A percentile compares a stretch with the other conserved stretches of the same genome.
Conservation (phyloP, 2,329 filamentous ascomycete genomes). For the Aureobasidium leucospermi region DNA sequence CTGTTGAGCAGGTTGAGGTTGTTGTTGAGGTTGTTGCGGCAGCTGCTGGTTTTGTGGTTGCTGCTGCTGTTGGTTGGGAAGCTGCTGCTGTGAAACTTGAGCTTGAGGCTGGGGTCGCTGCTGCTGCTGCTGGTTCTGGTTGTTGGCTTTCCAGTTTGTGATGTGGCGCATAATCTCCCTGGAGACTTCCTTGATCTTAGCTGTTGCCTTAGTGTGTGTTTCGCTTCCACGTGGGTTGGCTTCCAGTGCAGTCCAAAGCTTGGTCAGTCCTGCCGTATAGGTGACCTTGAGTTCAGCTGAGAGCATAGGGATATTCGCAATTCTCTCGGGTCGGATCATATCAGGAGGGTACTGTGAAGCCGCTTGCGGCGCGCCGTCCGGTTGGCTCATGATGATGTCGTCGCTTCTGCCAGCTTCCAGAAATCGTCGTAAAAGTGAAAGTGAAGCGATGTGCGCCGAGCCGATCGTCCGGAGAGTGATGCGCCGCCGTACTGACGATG, state of each 20-base stretch:
- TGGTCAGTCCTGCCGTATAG: conserved; percentile 14
- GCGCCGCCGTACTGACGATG: neutral
- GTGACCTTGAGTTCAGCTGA: conserved; percentile 11
- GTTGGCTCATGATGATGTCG: conserved; percentile 11
- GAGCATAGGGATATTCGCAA: conserved; percentile 15
- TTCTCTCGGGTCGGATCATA: conserved; percentile 18
- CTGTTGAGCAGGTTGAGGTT: conserved; percentile 15
- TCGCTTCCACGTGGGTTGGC: conserved; percentile 14
- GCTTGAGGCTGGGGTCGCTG: neutral
- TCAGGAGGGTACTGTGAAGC: conserved; percentile 8
- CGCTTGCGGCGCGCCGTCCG: neutral
- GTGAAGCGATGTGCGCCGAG: neutral
- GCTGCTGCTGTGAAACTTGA: neutral
- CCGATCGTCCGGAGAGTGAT: neutral
- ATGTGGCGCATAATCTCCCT: conserved; percentile 14
- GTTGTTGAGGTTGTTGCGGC: conserved; percentile 16
- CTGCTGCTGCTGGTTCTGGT: conserved; percentile 10
- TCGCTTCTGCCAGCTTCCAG: neutral
- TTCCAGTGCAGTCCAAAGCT: conserved; percentile 16
- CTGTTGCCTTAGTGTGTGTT: conserved; percentile 15
- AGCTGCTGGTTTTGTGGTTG: conserved; percentile 14
- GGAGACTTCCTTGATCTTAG: conserved; percentile 19
- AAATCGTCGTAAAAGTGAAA: neutral
- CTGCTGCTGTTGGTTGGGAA: conserved; percentile 9
- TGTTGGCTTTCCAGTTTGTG: conserved; percentile 11